phyloP scores from a whole-genome alignment of 2,329 filamentous ascomycete genomes.

The Penicillium glabrum region DNA sequence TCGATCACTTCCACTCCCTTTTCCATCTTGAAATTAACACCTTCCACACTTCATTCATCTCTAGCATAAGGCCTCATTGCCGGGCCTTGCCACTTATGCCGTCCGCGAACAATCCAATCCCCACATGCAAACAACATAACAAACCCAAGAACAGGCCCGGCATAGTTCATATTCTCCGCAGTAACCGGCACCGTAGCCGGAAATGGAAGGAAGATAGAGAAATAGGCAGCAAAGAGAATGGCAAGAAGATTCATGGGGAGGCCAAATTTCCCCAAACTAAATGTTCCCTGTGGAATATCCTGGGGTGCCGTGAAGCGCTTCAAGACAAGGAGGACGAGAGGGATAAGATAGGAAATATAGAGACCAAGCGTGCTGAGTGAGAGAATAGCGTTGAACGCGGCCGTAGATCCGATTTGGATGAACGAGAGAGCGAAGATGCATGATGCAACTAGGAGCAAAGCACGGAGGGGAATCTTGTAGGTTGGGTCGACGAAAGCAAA shows the following conservation, averaged over 20 bases:
- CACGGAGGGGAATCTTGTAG: constrained; percentile 42
- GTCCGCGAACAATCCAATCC: constrained; percentile 25
- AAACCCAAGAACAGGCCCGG: constrained; percentile 23
- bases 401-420: constrained; percentile 50
- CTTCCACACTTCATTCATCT: not conserved
- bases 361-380: constrained; percentile 51
- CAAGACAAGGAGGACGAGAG: constrained; percentile 36
- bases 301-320: constrained; percentile 18
- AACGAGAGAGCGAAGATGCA: constrained; percentile 15
- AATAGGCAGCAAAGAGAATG: constrained; percentile 30
- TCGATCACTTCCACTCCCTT: not conserved
- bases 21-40: not conserved
- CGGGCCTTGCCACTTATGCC: constrained; percentile 25
- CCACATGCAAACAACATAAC: constrained; percentile 23
- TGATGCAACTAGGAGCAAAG: constrained; percentile 26
- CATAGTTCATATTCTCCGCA: constrained; percentile 36
- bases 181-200: constrained; percentile 31
- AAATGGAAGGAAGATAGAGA: constrained; percentile 32
- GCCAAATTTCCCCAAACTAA: constrained; percentile 29
- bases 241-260: constrained; percentile 28
- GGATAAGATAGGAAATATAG: constrained; percentile 52
- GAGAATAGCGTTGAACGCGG: constrained; percentile 55
- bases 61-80: constrained; percentile 9
- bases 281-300: constrained; percentile 26
- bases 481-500: constrained; percentile 27